Evolutionary conservation across 1,284 basidiomycete genomes (phyloP).

Genomic region (Puccinia coronata): DNA sequence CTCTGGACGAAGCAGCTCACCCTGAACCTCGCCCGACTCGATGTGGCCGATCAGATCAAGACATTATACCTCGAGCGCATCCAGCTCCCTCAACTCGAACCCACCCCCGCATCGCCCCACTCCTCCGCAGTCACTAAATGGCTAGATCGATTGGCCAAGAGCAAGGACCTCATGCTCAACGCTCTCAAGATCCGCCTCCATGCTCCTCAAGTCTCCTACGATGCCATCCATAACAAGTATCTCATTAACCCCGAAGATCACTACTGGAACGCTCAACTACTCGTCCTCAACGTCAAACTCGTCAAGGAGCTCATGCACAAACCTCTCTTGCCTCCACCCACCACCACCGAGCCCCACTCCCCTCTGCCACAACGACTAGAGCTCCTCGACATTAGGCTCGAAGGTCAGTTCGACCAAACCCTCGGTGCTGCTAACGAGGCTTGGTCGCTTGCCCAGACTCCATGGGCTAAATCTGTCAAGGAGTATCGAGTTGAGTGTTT

Average conservation of each 20-base stretch:
- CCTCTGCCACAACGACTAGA: neutral
- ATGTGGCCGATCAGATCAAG: slow-evolving; percentile 18
- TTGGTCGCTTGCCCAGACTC: slow-evolving; percentile 35
- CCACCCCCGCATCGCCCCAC: neutral
- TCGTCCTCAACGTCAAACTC: slow-evolving; percentile 25
- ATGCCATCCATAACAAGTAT: slow-evolving; percentile 29
- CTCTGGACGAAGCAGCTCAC: slow-evolving; percentile 34
- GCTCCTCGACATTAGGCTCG: slow-evolving; percentile 37
- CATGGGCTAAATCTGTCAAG: slow-evolving; percentile 39
- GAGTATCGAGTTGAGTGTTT: slow-evolving; percentile 43
- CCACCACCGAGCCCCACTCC: neutral
- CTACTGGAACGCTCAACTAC: slow-evolving; percentile 35
- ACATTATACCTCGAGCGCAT: slow-evolving; percentile 38
- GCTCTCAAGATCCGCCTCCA: neutral
- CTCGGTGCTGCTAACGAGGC: slow-evolving; percentile 27
- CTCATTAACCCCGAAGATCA: slow-evolving; percentile 20
- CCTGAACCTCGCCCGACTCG: neutral
- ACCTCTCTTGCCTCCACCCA: neutral
- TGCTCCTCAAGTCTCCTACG: slow-evolving; percentile 6
- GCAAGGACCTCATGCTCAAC: slow-evolving; percentile 15
- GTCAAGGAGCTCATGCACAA: slow-evolving; percentile 29
- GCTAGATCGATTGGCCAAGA: slow-evolving; percentile 10
- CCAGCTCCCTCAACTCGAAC: neutral
- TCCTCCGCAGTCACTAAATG: neutral
- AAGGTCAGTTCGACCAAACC: slow-evolving; percentile 41